Percentiles rank a stretch among this genome's conserved stretches.
Conservation (phyloP, 345 rosid species). For the Rhizophora mangle region DNA sequence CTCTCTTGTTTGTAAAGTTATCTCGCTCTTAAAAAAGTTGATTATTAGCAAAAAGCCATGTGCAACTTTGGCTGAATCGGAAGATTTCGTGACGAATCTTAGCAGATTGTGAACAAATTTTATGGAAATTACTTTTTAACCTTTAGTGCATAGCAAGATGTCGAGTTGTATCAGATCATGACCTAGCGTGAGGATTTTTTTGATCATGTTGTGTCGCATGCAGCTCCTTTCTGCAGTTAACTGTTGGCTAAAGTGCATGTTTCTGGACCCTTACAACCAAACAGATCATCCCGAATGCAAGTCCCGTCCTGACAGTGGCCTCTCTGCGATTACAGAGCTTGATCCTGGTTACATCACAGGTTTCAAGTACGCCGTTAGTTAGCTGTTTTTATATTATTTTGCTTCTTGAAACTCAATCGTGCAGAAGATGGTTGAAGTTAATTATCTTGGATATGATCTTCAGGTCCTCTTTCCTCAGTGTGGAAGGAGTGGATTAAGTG, state of each 20-base stretch:
- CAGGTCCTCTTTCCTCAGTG: slow-evolving; percentile 95
- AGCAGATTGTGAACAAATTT: too few relatives aligned
- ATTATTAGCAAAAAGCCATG: too few relatives aligned
- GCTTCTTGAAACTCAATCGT: neutral
- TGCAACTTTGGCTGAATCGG: too few relatives aligned
- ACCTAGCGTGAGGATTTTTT: neutral
- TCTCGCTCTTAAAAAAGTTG: too few relatives aligned
- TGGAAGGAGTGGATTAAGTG: slow-evolving; percentile 99
- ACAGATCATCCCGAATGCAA: slow-evolving; percentile 97
- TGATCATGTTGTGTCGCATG: slow-evolving; percentile 2
- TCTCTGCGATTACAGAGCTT: slow-evolving; percentile 92
- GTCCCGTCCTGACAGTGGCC: slow-evolving; percentile 93
- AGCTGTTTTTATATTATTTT: neutral
- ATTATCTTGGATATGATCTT: slow-evolving; percentile 13
- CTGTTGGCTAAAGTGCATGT: slow-evolving; percentile 97
- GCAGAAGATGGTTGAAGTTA: neutral
- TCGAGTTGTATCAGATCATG: too few relatives aligned
- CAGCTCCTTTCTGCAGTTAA: slow-evolving; percentile 98
- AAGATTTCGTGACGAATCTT: too few relatives aligned
- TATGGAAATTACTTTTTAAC: too few relatives aligned
- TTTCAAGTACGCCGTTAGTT: slow-evolving; percentile 3
- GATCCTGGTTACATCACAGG: slow-evolving; percentile 99
- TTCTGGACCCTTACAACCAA: slow-evolving; percentile 88
- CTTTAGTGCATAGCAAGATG: too few relatives aligned
- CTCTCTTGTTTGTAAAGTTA: too few relatives aligned